Evolutionary conservation across 495 filamentous ascomycete genomes (phyloP).

Genomic region (Geopyxis carbonaria): DNA sequence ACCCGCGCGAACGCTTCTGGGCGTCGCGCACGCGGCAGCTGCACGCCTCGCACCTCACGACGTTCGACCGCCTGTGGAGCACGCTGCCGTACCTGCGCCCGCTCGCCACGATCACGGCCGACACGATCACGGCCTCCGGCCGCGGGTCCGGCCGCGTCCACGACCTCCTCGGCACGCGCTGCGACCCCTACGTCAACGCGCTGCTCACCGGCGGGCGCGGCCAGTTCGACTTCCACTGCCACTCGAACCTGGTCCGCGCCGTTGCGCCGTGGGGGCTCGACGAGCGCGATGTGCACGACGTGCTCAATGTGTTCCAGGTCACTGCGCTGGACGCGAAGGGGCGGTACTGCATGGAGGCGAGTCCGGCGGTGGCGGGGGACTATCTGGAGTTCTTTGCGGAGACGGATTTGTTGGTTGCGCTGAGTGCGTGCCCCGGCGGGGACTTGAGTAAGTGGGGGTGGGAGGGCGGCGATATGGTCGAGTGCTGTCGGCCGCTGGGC

Average conservation of each 20-base stretch:
- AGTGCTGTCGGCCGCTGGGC: too few relatives aligned
- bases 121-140: too few relatives aligned
- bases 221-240: slow-evolving; percentile 62
- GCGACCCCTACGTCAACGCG: slow-evolving; percentile 58
- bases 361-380: slow-evolving; percentile 46
- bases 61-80: slow-evolving; percentile 57
- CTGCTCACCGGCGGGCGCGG: slow-evolving; percentile 42
- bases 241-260: slow-evolving; percentile 60
- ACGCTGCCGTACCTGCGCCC: slow-evolving; percentile 60
- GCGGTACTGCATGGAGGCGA: slow-evolving; percentile 62
- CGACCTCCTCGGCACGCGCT: slow-evolving; percentile 61
- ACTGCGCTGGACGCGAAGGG: slow-evolving; percentile 55
- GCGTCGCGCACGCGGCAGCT: slow-evolving; percentile 61
- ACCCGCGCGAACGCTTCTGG: slow-evolving; percentile 72
- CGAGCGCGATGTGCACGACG: slow-evolving; percentile 63
- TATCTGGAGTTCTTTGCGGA: slow-evolving; percentile 66
- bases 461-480: too few relatives aligned
- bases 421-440: too few relatives aligned
- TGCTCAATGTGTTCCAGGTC: slow-evolving; percentile 68
- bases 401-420: too few relatives aligned
- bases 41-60: slow-evolving; percentile 51
- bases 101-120: slow-evolving; percentile 50
- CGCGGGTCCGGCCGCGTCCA: slow-evolving; percentile 42
- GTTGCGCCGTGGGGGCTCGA: slow-evolving; percentile 48
- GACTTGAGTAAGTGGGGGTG: too few relatives aligned